Base-by-base conservation (phyloP, 2,329 filamentous ascomycete species). In the Fulvia fulva region DNA sequence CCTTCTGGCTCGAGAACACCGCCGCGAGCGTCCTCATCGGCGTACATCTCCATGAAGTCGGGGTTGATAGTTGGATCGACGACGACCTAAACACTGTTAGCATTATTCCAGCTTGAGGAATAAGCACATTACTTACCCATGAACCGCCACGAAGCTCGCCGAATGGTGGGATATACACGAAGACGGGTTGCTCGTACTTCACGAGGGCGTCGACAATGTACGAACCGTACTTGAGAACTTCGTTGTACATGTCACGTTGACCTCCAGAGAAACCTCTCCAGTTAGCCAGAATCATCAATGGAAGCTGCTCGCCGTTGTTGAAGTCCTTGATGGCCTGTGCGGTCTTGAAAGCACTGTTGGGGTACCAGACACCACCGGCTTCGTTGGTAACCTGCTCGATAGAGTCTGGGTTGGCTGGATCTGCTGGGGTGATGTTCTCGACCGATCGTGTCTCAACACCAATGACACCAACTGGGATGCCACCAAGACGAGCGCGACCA, bases 251-350 rank as follows among this genome's bases (percentile, higher is more conserved):
- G 78, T 99, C 94, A 68, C 93, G 91, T 80, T 99, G 94, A 65
- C 94, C 94, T 81, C 94, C 94, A 67, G 94, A 99, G 90, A 99
- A 99, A 81, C 94, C 94, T 86, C 94, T 88, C 94, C 94, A 99
- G 84, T 99, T 99, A 78, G 94, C 94, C 64, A 99, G 86, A 74
- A 99, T 99, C 91, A 99, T 97, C 66, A 99, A 81, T 57, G 94
- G 94, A 72, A 99, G 83, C 80, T 99, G 94, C 80, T 99, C 94
- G 74, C 94, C 94, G 66, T 96, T 86, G 85, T 99, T 99, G 85
- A 99, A 99, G 81, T 99, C 94, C 71, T 89, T 91, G 80, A 99
- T 96, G 57, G 94, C 94, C 78, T 99, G 94, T 2, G 94, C 94
- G 62, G 94, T 99, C 89, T 99, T 99, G 87, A 93, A 99, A 23